Base-by-base conservation (phyloP, 2,329 filamentous ascomycete genomes). In the Botrytis paeoniae region DNA sequence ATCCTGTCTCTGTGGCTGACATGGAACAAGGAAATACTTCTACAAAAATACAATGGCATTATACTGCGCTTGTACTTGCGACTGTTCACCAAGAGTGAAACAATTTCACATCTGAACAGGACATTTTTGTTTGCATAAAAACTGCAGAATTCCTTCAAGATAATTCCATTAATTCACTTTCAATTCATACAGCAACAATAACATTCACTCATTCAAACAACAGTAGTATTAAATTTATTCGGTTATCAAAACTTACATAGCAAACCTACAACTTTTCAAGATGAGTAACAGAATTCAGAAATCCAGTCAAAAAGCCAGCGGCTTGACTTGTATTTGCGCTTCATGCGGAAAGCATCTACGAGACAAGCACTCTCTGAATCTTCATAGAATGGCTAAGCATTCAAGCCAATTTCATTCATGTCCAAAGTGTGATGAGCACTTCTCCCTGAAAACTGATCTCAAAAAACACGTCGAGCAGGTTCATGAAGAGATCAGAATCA, bases 391-490 rank as follows among this genome's bases (percentile, higher is more conserved):
- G 6, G 43, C 63, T 48, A n/a, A 37, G 2, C 63, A 66, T 51
- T 3, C 63, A 51, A 20, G 4, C 4, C 14, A 51, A 20, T 51
- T 20, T 6, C 12, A 37, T n/a, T 1, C 22, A 9, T 66, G 63
- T 51, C 0, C 43, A 37, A 37, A 51, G 43, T 66, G 63, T 51
- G 43, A 51, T 10, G 1, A 39, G 32, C 6, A n/a, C 8, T 66
- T 66, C 32, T 0, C 1, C 8, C 1, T 12, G 4, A 37, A 4
- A 37, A 8, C 0, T 18, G 16, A 3, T 20, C 14, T 66, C 32
- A 1, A 9, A 14, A 39, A 66, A 22, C 63, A 66, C 63, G 1
- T 14, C 14, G 14, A 51, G 12, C 22, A 66, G 35, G 25, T n/a
- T 5, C 45, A 66, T 37, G 32, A 9, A 18, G 43, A 66, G 43